These are phyloP conservation scores for Cryphonectria carpinicola DNA, from an alignment of 2,329 filamentous ascomycete genomes.

Conservation along the genomic window DNA sequence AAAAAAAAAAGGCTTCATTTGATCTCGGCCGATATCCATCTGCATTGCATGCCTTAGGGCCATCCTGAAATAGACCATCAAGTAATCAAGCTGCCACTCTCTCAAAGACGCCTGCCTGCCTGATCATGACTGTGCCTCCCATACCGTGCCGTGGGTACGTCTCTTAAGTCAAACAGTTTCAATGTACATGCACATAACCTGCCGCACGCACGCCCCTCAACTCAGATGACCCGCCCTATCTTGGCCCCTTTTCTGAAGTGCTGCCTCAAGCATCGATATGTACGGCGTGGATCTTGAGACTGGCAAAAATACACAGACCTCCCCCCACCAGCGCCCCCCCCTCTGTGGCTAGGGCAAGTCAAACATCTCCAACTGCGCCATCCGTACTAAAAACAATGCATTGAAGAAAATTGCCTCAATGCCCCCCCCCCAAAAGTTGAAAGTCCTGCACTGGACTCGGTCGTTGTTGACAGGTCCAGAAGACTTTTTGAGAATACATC, in stretches of 20 bases:
- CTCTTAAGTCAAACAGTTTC: conserved; percentile 9
- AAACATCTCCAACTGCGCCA: background rate
- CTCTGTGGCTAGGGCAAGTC: background rate
- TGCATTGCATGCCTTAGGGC: conserved; percentile 17
- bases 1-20: background rate
- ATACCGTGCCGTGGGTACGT: conserved; percentile 21
- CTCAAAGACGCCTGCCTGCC: conserved; percentile 15
- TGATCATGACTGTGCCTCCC: conserved; percentile 16
- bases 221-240: background rate
- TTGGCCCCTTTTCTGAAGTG: background rate
- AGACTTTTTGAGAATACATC: background rate
- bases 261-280: background rate
- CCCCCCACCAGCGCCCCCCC: background rate
- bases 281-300: background rate
- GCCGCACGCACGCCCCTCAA: conserved; percentile 7
- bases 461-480: background rate
- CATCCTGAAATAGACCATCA: conserved; percentile 3
- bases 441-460: background rate
- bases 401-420: background rate
- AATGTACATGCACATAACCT: conserved; percentile 6
- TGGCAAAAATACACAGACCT: background rate
- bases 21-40: conserved; percentile 20
- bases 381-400: background rate
- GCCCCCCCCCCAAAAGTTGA: background rate
- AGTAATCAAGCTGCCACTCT: conserved; percentile 17